Evolutionary conservation across 768 basidiomycete genomes (phyloP), one percentile per base, ranked within the genome.

Genomic region (Erythrobasidium yunnanense): DNA sequence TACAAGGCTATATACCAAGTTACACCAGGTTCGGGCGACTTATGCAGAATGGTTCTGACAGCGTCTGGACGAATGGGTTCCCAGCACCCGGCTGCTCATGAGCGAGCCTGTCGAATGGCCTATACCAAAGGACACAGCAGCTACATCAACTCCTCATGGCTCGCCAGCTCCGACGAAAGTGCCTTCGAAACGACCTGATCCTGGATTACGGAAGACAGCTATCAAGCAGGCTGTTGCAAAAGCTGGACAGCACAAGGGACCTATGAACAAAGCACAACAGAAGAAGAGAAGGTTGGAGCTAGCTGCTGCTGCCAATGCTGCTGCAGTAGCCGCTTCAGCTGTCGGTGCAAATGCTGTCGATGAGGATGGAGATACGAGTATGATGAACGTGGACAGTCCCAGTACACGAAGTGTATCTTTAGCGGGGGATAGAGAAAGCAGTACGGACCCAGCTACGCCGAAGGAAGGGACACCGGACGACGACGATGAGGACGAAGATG

Each of bases 51-150:
- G 33, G 34, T 18, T n/a, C 22, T 22, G 8, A 45, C 56, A 73
- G 73, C 91, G 95, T 69, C 80, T 97, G 42, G 95, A 99, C 75
- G 95, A 95, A 60, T 99, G 95, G 95, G 86, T 99, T 23, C 78
- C 87, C 15, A 89, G 88, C 17, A 86, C 87, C 0, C 84, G 93
- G 42, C 82, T 99, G 65, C 82, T 97, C 45, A 80, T 92, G 49
- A 81, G 79, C 66, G 82, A 86, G 69, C 91, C 95, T 73, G 81
- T 99, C 70, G 91, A 97, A 77, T 93, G 89, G 90, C 93, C 95
- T 1, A 70, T 75, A 15, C 69, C 77, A 4, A 63, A 63, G 52
- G 60, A 51, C 6, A 49, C 60, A 11, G 32, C 32, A 27, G 49
- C 47, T 50, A 49, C 32, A n/a, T 54, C 55, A 33, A 38, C 25